phyloP scores from a whole-genome alignment of 176 grass and related monocot species.

The Poa pratensis region DNA sequence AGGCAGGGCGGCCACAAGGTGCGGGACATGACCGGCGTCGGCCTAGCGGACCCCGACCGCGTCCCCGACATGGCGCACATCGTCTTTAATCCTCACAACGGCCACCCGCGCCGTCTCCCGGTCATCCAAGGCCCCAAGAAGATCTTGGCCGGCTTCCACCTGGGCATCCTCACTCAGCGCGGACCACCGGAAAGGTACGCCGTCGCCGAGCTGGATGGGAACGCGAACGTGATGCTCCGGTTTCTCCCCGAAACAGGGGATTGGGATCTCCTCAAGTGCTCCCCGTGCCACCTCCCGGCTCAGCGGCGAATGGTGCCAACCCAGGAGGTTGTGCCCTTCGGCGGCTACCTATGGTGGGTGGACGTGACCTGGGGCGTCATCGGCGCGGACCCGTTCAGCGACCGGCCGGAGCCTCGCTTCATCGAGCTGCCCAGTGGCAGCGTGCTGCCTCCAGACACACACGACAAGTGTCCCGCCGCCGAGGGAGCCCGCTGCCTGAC shows the following conservation, averaged over 20 bases:
- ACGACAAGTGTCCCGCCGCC: background rate
- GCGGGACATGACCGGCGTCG: background rate
- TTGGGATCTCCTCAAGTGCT: background rate
- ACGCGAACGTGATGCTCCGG: background rate
- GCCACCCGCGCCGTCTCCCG: background rate
- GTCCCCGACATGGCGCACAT: background rate
- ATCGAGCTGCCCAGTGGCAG: constrained; percentile 6
- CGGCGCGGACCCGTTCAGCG: background rate
- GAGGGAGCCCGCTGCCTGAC: background rate
- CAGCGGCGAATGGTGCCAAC: background rate
- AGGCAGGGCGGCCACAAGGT: background rate
- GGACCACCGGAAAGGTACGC: constrained; percentile 9
- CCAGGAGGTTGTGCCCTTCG: constrained; percentile 2
- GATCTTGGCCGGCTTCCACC: background rate
- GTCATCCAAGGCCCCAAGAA: background rate
- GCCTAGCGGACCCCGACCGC: background rate
- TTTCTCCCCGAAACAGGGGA: constrained; percentile 6
- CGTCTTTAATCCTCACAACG: constrained; percentile 10
- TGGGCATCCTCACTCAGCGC: constrained; percentile 3
- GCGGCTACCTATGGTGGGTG: background rate
- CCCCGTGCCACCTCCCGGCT: background rate
- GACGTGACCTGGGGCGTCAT: background rate
- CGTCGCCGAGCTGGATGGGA: background rate
- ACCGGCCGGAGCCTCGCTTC: background rate
- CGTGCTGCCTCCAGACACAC: constrained; percentile 6